Evolutionary conservation across 768 basidiomycete genomes (phyloP).

Genomic region (Dentipellis fragilis): DNA sequence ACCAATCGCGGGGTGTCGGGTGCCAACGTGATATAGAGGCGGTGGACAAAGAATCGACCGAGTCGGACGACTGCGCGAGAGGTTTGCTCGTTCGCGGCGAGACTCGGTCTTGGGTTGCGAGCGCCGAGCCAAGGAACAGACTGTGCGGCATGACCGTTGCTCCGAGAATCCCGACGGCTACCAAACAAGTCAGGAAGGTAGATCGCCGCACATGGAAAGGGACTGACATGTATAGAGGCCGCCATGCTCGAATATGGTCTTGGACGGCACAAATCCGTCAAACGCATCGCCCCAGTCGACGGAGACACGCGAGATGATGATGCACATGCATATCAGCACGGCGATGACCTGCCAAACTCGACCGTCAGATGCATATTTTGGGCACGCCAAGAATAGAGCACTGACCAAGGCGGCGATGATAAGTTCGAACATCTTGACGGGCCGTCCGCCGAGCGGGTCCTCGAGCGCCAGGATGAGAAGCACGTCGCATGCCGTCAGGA

Average conservation of each 20-base stretch:
- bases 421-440: slow-evolving; percentile 60
- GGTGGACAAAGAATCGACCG: neutral
- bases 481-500: slow-evolving; percentile 40
- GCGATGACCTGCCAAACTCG: slow-evolving; percentile 5
- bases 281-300: slow-evolving; percentile 10
- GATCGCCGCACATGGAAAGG: neutral
- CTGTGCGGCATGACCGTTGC: slow-evolving; percentile 43
- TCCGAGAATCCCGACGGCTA: slow-evolving; percentile 19
- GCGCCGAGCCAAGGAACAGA: slow-evolving; percentile 32
- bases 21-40: neutral
- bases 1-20: neutral
- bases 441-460: slow-evolving; percentile 48
- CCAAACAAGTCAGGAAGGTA: neutral
- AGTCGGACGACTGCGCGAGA: neutral
- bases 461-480: slow-evolving; percentile 55
- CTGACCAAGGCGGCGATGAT: slow-evolving; percentile 30
- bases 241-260: slow-evolving; percentile 6
- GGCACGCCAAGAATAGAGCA: neutral
- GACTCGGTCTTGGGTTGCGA: slow-evolving; percentile 32
- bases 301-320: slow-evolving; percentile 11
- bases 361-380: no score
- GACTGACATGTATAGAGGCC: slow-evolving; percentile 12
- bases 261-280: slow-evolving; percentile 11
- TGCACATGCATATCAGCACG: slow-evolving; percentile 14
- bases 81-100: neutral